Percentiles rank a stretch among this genome's conserved stretches.
These are phyloP conservation scores for Sedum album DNA, from an alignment of 164 flowering plant genomes.

Conservation along the genomic window DNA sequence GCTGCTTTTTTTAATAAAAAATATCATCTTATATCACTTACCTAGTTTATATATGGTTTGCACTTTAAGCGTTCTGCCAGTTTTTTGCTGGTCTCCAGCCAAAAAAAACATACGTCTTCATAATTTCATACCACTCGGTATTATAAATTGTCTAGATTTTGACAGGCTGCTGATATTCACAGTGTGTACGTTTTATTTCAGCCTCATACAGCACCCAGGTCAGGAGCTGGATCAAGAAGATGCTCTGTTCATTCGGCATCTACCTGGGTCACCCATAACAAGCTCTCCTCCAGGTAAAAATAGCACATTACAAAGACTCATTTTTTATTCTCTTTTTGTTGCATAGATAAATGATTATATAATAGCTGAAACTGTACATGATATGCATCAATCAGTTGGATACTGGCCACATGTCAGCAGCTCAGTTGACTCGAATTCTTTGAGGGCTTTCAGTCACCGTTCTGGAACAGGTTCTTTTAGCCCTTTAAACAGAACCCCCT, in stretches of 20 bases:
- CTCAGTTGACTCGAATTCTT: slow-evolving; percentile 53
- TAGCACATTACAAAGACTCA: not conserved
- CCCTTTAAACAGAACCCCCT: slow-evolving; percentile 35
- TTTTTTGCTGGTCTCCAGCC: not conserved
- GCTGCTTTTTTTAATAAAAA: not conserved
- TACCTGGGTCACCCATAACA: slow-evolving; percentile 69
- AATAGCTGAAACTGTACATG: slow-evolving; percentile 7
- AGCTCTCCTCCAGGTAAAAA: no score
- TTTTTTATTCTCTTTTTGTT: not conserved
- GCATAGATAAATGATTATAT: not conserved
- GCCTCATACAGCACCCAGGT: slow-evolving; percentile 74
- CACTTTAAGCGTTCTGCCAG: not conserved
- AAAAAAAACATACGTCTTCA: no score
- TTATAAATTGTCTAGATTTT: no score
- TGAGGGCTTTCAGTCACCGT: no score
- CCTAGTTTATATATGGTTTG: no score
- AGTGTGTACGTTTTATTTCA: slow-evolving; percentile 17
- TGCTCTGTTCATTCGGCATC: slow-evolving; percentile 43
- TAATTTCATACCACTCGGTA: not conserved
- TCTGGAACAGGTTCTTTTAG: slow-evolving; percentile 47
- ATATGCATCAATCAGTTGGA: slow-evolving; percentile 36
- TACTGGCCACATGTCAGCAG: slow-evolving; percentile 64
- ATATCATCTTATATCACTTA: no score
- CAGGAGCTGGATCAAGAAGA: slow-evolving; percentile 87
- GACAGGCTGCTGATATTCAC: no score